Conservation (phyloP, 1,139 yeast species). For the Taphrina sp. region DNA sequence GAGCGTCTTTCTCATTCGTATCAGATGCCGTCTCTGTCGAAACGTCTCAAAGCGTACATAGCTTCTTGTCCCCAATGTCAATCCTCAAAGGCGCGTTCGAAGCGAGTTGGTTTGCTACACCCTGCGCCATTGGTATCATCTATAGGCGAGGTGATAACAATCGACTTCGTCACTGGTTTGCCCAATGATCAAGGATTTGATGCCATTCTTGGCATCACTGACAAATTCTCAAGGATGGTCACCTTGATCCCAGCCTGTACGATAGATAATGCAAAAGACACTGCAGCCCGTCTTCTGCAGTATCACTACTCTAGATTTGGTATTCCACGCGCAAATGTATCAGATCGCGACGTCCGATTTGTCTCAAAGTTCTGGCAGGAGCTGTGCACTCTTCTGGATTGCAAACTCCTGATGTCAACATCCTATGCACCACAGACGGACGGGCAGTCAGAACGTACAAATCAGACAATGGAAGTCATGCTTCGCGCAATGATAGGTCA, state of each 20-base stretch:
- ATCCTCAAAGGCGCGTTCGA: no score
- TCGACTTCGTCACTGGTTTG: conserved; percentile 32
- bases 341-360: conserved; percentile 24
- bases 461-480: conserved; percentile 36
- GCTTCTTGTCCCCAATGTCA: no score
- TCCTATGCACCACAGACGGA: conserved; percentile 40
- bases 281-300: conserved; percentile 1
- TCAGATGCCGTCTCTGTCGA: no score
- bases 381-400: no score
- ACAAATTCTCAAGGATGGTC: conserved; percentile 30
- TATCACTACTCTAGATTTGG: conserved; percentile 2
- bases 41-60: no score
- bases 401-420: conserved; percentile 36
- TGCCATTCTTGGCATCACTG: conserved; percentile 25
- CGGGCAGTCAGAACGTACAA: conserved; percentile 40
- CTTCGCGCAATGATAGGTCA: conserved; percentile 34
- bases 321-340: conserved; percentile 6
- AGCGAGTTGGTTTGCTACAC: no score
- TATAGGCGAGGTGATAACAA: no score
- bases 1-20: no score
- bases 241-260: conserved; percentile 11
- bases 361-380: conserved; percentile 16
- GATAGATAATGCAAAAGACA: neutral
- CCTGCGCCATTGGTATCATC: no score
- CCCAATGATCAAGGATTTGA: conserved; percentile 26